Evolutionary conservation across 495 filamentous ascomycete genomes (phyloP).

Genomic region (Penicillium samsonianum): DNA sequence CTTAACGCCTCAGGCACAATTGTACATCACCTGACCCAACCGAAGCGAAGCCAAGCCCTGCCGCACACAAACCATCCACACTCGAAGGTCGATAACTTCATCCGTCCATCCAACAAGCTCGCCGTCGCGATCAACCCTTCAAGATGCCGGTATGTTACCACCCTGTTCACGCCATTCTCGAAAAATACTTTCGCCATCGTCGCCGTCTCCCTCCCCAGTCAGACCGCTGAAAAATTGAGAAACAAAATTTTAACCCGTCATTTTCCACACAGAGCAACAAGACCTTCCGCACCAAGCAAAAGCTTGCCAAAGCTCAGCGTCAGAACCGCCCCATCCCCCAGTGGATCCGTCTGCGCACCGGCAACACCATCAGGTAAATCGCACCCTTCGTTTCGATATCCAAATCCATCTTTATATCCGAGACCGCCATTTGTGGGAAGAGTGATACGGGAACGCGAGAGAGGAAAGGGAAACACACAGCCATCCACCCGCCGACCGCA

Average conservation of each 20-base stretch:
- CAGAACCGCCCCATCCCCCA: slow-evolving; percentile 99
- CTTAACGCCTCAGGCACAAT: slow-evolving; percentile 27
- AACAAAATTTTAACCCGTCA: slow-evolving; percentile 18
- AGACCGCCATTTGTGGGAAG: slow-evolving; percentile 3
- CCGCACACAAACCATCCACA: slow-evolving; percentile 46
- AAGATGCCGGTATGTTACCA: slow-evolving; percentile 75
- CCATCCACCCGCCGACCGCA: slow-evolving; percentile 8
- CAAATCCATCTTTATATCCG: not conserved
- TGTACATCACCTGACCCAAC: slow-evolving; percentile 42
- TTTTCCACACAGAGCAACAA: slow-evolving; percentile 77
- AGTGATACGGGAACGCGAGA: not conserved
- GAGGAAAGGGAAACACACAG: not conserved
- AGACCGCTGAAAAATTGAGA: slow-evolving; percentile 17
- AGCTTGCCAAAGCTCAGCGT: slow-evolving; percentile 99
- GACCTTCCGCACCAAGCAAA: slow-evolving; percentile 99
- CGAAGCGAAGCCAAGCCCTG: slow-evolving; percentile 52
- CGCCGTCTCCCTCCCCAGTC: slow-evolving; percentile 11
- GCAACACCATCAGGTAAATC: slow-evolving; percentile 96
- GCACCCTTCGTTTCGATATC: slow-evolving; percentile 19
- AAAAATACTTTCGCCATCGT: not conserved
- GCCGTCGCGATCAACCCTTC: slow-evolving; percentile 58
- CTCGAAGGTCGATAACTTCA: slow-evolving; percentile 45
- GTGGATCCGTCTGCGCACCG: slow-evolving; percentile 97
- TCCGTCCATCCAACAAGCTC: slow-evolving; percentile 47
- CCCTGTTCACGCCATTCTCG: slow-evolving; percentile 4